Conservation (phyloP, 1,284 basidiomycete genomes). For the Volvariella volvacea region DNA sequence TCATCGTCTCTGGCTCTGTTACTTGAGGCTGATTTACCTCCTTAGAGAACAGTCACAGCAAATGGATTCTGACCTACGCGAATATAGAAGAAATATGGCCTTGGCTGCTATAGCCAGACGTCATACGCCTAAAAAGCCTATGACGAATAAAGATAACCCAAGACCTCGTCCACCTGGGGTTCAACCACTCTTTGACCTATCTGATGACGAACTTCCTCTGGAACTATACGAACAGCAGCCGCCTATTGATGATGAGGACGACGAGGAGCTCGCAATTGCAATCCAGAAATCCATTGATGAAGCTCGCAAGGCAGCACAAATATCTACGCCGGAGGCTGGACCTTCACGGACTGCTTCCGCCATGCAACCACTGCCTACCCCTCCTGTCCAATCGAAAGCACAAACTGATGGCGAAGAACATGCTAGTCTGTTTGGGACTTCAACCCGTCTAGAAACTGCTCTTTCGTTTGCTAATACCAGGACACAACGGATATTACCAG, state of each 20-base stretch:
- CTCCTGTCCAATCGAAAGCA: constrained; percentile 1
- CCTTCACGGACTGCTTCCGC: constrained; percentile 7
- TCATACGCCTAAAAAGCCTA: constrained; percentile 38
- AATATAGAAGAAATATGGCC: constrained; percentile 61
- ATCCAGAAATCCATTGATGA: constrained; percentile 52
- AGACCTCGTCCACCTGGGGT: constrained; percentile 19
- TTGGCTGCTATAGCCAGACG: constrained; percentile 58
- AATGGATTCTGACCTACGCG: constrained; percentile 61
- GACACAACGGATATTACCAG: constrained; percentile 20
- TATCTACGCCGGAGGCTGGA: not conserved
- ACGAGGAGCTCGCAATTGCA: constrained; percentile 47
- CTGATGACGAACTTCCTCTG: constrained; percentile 29
- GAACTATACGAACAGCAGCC: constrained; percentile 11
- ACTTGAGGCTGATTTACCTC: constrained; percentile 2
- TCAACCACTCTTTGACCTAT: constrained; percentile 41
- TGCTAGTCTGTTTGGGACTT: constrained; percentile 35
- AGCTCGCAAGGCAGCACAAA: constrained; percentile 1
- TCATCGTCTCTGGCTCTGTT: not conserved
- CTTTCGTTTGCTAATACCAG: constrained; percentile 56
- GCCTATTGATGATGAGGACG: constrained; percentile 21
- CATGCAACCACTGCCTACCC: constrained; percentile 1
- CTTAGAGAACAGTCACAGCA: constrained; percentile 24
- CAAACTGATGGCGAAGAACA: constrained; percentile 14
- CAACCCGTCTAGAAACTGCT: constrained; percentile 54
- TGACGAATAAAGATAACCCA: constrained; percentile 19